Conservation (phyloP, 306 rosid genomes). For the Prunus salicina region DNA sequence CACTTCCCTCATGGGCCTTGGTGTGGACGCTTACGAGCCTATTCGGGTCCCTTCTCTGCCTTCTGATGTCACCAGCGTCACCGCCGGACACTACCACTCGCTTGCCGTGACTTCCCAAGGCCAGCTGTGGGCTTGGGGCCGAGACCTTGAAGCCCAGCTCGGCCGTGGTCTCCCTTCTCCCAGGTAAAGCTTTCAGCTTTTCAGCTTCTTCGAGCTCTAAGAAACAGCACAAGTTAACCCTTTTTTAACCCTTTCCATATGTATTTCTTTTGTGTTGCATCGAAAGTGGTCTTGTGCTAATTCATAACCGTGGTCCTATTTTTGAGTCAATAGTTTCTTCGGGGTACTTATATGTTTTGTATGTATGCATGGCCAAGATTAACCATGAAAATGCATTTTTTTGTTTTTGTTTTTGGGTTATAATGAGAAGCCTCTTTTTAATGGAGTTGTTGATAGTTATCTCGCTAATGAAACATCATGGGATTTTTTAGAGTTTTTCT, state of each 20-base stretch:
- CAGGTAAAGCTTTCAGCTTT: slow-evolving; percentile 30
- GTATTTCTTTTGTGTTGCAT: no score
- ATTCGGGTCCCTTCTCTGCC: slow-evolving; percentile 55
- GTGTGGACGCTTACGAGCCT: slow-evolving; percentile 71
- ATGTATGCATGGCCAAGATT: neutral
- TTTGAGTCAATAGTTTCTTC: neutral
- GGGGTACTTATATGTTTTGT: neutral
- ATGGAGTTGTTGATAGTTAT: neutral
- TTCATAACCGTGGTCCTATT: no score
- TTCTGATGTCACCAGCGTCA: slow-evolving; percentile 41
- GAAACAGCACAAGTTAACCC: neutral
- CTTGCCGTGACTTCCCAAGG: slow-evolving; percentile 64
- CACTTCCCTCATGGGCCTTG: slow-evolving; percentile 46
- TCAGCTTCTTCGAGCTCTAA: neutral
- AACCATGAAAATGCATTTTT: neutral
- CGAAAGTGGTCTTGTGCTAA: no score
- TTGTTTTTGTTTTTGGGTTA: neutral
- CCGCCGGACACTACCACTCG: slow-evolving; percentile 88
- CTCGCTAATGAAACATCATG: neutral
- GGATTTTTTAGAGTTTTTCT: neutral
- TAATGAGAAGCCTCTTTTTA: neutral
- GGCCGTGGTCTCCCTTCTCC: slow-evolving; percentile 63
- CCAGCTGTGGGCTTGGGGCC: slow-evolving; percentile 87
- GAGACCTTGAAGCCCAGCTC: slow-evolving; percentile 83
- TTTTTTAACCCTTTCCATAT: neutral